Base-by-base conservation (phyloP, 352 stramenopile species). In the Globisporangium okanoganense region DNA sequence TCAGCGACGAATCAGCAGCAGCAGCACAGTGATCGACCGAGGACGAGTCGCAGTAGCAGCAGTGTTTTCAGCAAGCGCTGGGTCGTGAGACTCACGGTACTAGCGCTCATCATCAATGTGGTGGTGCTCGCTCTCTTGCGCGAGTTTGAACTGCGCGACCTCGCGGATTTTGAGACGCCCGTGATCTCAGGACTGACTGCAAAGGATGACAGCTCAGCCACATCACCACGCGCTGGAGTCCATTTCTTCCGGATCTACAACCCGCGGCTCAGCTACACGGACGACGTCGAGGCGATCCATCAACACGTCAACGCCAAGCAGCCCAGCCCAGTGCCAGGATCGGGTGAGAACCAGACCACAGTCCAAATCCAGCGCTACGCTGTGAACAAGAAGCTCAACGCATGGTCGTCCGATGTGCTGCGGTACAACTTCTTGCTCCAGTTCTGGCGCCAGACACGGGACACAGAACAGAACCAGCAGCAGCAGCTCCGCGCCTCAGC, bases 201-300 rank as follows among this genome's bases (percentile, higher is more conserved):
- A 3, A 47, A 18, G 0, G 16, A 18, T 33, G 29, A 33, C 29
- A 33, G 6, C 29, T 33, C 29, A 33, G 29, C 29, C 29, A 33
- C 3, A 3, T 1, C 16, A 20, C 14, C 14, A 9, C 41, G 14
- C 22, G 41, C 10, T n/a, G 12, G 10, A 33, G 24, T 51, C 45
- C 45, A 33, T 10, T 33, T 35, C 45, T 33, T 33, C 45, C 45
- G 25, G 12, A 51, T 51, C 45, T 51, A 35, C 45, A 51, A 51
- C 22, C 13, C 22, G 18, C 4, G 10, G 13, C 45, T 29, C 3
- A 18, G 24, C 22, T 33, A 31, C 13, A 31, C 12, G 22, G 45
- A 51, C 24, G 45, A 51, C 12, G 22, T 51, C 10, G 45, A 51
- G 18, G 22, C 45, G 45, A 51, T 51, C 14, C 24, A 48, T n/a